phyloP scores from a whole-genome alignment of 1,139 yeast species.

The Suhomyces bribrorum region DNA sequence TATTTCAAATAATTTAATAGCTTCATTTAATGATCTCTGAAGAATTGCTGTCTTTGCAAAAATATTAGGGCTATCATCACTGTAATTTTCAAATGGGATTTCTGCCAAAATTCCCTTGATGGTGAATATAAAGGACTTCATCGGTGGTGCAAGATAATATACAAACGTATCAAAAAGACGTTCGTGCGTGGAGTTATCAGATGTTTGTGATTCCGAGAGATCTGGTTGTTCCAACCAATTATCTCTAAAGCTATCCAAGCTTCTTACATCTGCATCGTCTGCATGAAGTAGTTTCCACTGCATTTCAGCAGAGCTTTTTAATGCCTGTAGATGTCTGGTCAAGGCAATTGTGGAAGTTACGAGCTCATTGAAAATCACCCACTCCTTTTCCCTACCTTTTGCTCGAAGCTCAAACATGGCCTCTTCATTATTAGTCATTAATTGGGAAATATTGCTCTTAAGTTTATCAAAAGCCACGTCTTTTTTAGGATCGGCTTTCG shows the following conservation, averaged over 20 bases:
- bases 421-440: slow-evolving; percentile 56
- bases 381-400: slow-evolving; percentile 58
- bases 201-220: not conserved
- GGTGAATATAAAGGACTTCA: slow-evolving; percentile 66
- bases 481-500: slow-evolving; percentile 42
- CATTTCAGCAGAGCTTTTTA: slow-evolving; percentile 67
- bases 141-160: slow-evolving; percentile 69
- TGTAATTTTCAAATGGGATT: slow-evolving; percentile 53
- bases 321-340: slow-evolving; percentile 63
- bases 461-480: slow-evolving; percentile 37
- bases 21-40: slow-evolving; percentile 50
- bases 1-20: slow-evolving; percentile 54
- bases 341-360: slow-evolving; percentile 56
- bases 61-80: slow-evolving; percentile 26
- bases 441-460: slow-evolving; percentile 38
- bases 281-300: slow-evolving; percentile 54
- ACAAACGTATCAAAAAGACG: slow-evolving; percentile 64
- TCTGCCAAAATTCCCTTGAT: slow-evolving; percentile 61
- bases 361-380: slow-evolving; percentile 42
- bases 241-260: slow-evolving; percentile 22
- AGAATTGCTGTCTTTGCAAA: slow-evolving; percentile 45
- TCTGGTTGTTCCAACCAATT: slow-evolving; percentile 13
- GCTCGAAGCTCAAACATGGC: slow-evolving; percentile 60
- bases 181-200: slow-evolving; percentile 20
- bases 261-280: slow-evolving; percentile 10